Evolutionary conservation across 257 asterid genomes (phyloP), one percentile per base, ranked within the genome.

Genomic region (Fraxinus americana): DNA sequence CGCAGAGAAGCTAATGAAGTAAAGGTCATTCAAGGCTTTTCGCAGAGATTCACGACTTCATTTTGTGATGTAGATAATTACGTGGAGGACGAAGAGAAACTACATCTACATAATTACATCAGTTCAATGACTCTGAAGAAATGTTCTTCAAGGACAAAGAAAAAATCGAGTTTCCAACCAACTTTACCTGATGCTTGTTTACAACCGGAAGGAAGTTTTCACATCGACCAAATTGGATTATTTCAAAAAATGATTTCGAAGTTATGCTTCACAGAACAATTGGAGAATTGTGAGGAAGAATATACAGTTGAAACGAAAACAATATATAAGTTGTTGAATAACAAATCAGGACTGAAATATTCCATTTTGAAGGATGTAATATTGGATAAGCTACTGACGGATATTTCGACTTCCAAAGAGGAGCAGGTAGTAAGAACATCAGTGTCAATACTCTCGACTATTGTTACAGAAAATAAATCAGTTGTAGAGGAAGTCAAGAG

Each of bases 301-400:
- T 85, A 85, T 82, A 81, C 89, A 25, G 79, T 85, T n/a, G 97
- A 92, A 70, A 88, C 91, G 81, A 90, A 90, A 66, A 82, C 90
- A 12, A 86, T 94, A 77, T 90, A 90, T 76, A 90, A 91, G 71
- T 73, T 90, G 43, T 76, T 94, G 45, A 89, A 80, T 78, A 84
- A 75, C 8, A 92, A 89, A 82, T 59, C 90, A 30, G 99, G 97
- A 3, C 82, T 90, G 7, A 91, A 91, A 81, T 91, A 94, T 79
- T 89, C 97, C 25, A 83, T 92, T 77, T 82, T 92, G 75, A 90
- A 90, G 83, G 98, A 92, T 86, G 85, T 91, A 57, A 91, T 94
- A 61, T 32, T 94, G 61, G 99, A 92, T 82, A 97, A 92, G 50
- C 90, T 94, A 5, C 87, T 94, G 21, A 84, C 36, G 75, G 91